Percentiles rank a stretch among this genome's conserved stretches.
phyloP scores from a whole-genome alignment of 768 basidiomycete genomes.

The Leucosporidium creatinivorum region DNA sequence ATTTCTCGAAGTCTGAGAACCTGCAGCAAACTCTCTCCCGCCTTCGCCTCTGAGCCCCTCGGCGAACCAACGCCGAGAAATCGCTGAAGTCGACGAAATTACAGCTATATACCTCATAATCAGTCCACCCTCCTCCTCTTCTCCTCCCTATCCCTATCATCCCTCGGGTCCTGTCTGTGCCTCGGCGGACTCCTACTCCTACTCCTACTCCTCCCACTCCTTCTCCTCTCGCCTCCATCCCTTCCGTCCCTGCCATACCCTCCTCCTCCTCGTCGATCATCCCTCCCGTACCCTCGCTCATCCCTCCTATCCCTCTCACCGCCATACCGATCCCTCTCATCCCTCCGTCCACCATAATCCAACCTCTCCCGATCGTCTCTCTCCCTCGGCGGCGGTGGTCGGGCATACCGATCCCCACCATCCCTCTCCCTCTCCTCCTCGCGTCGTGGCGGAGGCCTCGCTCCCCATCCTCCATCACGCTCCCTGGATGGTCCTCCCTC shows the following conservation, averaged over 20 bases:
- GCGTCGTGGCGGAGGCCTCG: constrained; percentile 38
- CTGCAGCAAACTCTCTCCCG: no score
- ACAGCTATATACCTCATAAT: no score
- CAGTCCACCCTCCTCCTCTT: neutral
- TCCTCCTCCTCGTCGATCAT: constrained; percentile 29
- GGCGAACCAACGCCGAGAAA: no score
- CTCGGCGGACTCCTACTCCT: constrained; percentile 42
- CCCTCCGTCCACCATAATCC: constrained; percentile 34
- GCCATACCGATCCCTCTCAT: constrained; percentile 14
- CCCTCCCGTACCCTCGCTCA: constrained; percentile 44
- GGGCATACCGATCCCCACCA: constrained; percentile 40
- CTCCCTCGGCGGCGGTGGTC: constrained; percentile 41
- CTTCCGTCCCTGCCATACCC: neutral
- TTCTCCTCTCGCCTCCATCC: constrained; percentile 15
- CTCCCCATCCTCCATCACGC: constrained; percentile 18
- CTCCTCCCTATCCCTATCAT: neutral
- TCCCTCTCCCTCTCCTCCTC: constrained; percentile 42
- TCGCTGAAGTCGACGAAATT: no score
- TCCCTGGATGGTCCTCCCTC: constrained; percentile 10
- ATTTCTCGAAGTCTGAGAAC: no score
- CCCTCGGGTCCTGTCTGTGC: neutral
- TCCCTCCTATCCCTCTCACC: constrained; percentile 23
- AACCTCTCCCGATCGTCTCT: constrained; percentile 42
- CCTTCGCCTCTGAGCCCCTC: no score
- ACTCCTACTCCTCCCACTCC: constrained; percentile 42